Percentiles rank a stretch among this genome's conserved stretches.
phyloP scores from a whole-genome alignment of 2,329 filamentous ascomycete species.

The Sporothrix pallida region DNA sequence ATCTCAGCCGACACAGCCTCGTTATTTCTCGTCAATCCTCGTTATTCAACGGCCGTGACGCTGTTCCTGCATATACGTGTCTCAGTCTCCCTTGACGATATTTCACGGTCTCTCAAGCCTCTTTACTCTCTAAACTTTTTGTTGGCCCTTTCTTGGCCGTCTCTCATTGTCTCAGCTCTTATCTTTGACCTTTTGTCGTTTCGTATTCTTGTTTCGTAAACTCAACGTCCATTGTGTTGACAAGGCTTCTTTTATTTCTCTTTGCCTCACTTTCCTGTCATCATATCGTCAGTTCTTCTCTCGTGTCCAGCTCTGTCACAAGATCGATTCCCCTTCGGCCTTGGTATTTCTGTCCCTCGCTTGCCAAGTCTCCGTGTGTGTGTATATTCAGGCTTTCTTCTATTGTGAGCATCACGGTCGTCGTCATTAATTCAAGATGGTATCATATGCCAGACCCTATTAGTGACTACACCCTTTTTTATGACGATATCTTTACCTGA shows the following conservation, averaged over 20 bases:
- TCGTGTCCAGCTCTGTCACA: background rate
- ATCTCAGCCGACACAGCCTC: background rate
- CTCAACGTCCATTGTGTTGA: too few species aligned
- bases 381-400: background rate
- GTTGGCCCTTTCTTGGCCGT: background rate
- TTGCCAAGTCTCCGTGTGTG: conserved; percentile 17
- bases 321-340: conserved; percentile 4
- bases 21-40: background rate
- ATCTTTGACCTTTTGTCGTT: conserved; percentile 6
- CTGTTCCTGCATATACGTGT: background rate
- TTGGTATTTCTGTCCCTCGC: background rate
- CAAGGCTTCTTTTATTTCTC: background rate
- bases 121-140: background rate
- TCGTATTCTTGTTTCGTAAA: conserved; percentile 17
- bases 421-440: background rate
- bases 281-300: background rate
- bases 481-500: too few species aligned
- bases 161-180: background rate
- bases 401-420: background rate
- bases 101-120: too few species aligned
- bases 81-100: conserved; percentile 2
- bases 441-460: background rate
- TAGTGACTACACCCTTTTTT: too few species aligned
- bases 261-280: background rate
- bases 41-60: background rate